Percentiles rank a stretch among this genome's conserved stretches.
phyloP scores from a whole-genome alignment of 1,284 basidiomycete species.

The Phellopilus nigrolimitatus region DNA sequence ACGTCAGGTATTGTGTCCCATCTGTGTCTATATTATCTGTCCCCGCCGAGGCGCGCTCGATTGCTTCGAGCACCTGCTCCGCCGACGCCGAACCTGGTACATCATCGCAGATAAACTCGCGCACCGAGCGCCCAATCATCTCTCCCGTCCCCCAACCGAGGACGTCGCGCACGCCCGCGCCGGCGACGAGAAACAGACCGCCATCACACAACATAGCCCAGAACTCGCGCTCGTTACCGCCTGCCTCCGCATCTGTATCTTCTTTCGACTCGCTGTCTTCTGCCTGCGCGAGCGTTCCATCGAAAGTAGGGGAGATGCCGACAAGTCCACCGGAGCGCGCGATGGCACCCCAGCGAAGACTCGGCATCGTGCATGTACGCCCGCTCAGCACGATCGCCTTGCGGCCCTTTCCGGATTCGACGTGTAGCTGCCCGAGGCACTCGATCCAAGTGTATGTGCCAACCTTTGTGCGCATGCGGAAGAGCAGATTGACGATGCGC shows the following conservation, averaged over 20 bases:
- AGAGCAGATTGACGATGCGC: constrained; percentile 67
- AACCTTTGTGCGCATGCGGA: constrained; percentile 64
- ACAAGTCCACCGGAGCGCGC: constrained; percentile 43
- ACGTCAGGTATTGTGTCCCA: constrained; percentile 28
- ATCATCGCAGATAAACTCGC: constrained; percentile 40
- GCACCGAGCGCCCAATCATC: constrained; percentile 61
- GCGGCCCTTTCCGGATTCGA: constrained; percentile 85
- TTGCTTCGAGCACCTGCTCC: constrained; percentile 25
- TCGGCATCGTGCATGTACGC: constrained; percentile 62
- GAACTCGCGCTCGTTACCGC: constrained; percentile 38
- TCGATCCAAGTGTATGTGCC: constrained; percentile 83
- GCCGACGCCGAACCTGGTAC: constrained; percentile 13
- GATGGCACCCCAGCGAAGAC: constrained; percentile 57
- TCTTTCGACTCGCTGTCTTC: neutral
- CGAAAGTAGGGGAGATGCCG: constrained; percentile 17
- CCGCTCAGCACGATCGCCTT: constrained; percentile 86
- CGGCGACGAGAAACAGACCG: constrained; percentile 50
- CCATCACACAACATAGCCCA: constrained; percentile 53
- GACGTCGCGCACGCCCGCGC: constrained; percentile 45
- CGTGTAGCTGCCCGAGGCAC: constrained; percentile 77
- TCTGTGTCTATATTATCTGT: constrained; percentile 21
- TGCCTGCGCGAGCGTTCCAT: too few relatives aligned
- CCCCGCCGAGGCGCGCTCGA: constrained; percentile 22
- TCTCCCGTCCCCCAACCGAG: constrained; percentile 68
- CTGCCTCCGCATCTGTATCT: neutral